Evolutionary conservation across 2,329 filamentous ascomycete species (phyloP).

Genomic region (Cercospora beticola): DNA sequence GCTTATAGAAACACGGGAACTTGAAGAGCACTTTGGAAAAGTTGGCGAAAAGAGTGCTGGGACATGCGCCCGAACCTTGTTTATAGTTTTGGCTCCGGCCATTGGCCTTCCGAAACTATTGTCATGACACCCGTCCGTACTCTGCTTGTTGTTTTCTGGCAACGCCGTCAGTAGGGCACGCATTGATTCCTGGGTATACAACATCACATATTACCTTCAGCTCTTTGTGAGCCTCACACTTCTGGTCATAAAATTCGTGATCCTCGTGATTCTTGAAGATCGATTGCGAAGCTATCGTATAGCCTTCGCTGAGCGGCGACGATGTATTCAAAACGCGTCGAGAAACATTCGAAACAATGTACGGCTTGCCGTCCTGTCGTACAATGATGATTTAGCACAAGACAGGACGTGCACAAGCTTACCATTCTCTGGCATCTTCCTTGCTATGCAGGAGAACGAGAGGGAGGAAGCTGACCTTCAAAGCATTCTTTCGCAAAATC

Average conservation of each 20-base stretch:
- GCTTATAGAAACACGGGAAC: not conserved
- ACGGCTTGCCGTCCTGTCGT: constrained; percentile 65
- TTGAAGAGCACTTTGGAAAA: not conserved
- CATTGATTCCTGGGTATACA: not conserved
- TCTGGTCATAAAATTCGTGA: constrained; percentile 68
- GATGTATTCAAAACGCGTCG: constrained; percentile 30
- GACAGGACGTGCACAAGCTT: not conserved
- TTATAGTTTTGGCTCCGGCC: constrained; percentile 30
- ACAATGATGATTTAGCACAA: not conserved
- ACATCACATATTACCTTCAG: constrained; percentile 42
- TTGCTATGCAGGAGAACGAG: not conserved
- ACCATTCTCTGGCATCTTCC: not conserved
- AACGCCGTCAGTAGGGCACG: not conserved
- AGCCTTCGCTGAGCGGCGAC: constrained; percentile 60
- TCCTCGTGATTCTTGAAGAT: constrained; percentile 65
- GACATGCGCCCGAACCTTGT: not conserved
- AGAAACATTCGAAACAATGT: constrained; percentile 55
- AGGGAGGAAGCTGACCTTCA: constrained; percentile 38
- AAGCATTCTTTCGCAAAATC: constrained; percentile 44
- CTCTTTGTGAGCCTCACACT: constrained; percentile 55
- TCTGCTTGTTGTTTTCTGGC: constrained; percentile 30
- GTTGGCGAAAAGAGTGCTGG: not conserved
- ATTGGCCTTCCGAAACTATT: constrained; percentile 32
- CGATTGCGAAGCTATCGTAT: constrained; percentile 63
- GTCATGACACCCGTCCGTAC: constrained; percentile 34